phyloP scores from a whole-genome alignment of 1,139 yeast species.

The Yamadazyma taylorii region DNA sequence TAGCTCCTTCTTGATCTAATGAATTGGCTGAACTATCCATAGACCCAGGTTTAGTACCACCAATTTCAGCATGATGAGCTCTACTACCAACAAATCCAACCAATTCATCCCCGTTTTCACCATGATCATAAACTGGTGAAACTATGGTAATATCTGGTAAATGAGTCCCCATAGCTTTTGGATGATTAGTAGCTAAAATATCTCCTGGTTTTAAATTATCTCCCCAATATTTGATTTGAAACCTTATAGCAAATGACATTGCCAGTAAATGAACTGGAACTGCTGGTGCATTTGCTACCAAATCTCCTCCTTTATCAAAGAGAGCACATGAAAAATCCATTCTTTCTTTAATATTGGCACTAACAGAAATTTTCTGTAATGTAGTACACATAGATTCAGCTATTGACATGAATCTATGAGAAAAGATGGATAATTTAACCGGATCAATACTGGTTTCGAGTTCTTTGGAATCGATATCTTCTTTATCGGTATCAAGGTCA shows the following conservation, averaged over 20 bases:
- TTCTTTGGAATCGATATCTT: slow-evolving; percentile 6
- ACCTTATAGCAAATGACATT: slow-evolving; percentile 22
- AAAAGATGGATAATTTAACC: slow-evolving; percentile 21
- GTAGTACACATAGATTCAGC: slow-evolving; percentile 25
- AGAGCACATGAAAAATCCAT: slow-evolving; percentile 34
- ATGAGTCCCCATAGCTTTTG: slow-evolving; percentile 22
- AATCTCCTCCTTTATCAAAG: slow-evolving; percentile 20
- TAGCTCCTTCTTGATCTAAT: slow-evolving; percentile 65
- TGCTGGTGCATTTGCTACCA: slow-evolving; percentile 23
- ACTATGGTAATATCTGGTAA: slow-evolving; percentile 23
- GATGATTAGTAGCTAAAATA: slow-evolving; percentile 22
- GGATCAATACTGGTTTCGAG: slow-evolving; percentile 17
- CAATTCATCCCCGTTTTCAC: slow-evolving; percentile 41
- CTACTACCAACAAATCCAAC: slow-evolving; percentile 64
- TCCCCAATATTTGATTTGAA: slow-evolving; percentile 19
- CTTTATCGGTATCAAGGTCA: slow-evolving; percentile 20
- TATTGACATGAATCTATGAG: slow-evolving; percentile 24
- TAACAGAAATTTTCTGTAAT: slow-evolving; percentile 23
- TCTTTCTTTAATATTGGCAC: slow-evolving; percentile 24
- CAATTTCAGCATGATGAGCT: slow-evolving; percentile 71
- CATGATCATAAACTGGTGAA: slow-evolving; percentile 19
- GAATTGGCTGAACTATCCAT: slow-evolving; percentile 63
- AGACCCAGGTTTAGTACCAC: slow-evolving; percentile 66
- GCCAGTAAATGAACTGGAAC: slow-evolving; percentile 26
- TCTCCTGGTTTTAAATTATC: slow-evolving; percentile 19